Conservation (phyloP, 2,329 filamentous ascomycete species). For the Leptographium procerum region DNA sequence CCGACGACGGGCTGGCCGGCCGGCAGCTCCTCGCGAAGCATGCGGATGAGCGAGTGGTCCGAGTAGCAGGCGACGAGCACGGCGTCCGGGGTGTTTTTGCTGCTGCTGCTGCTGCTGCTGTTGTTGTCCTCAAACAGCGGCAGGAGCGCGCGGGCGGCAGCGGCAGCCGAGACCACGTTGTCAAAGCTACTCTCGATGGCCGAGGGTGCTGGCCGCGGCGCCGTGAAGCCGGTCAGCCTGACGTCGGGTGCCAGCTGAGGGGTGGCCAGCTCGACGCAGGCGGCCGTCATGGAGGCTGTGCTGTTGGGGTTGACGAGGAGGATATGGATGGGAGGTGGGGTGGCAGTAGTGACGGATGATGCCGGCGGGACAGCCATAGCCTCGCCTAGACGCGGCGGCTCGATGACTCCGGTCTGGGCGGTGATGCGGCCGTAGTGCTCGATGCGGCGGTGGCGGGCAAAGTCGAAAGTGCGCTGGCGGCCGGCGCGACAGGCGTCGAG, state of each 20-base stretch:
- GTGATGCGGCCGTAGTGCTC: slow-evolving; percentile 25
- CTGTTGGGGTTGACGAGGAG: slow-evolving; percentile 13
- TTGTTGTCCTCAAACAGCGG: slow-evolving; percentile 7
- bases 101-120: neutral
- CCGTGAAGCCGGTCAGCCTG: slow-evolving; percentile 11
- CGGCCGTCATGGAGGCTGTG: slow-evolving; percentile 10
- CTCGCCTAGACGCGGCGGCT: slow-evolving; percentile 8
- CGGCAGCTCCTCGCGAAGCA: slow-evolving; percentile 12
- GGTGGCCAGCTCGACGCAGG: slow-evolving; percentile 8
- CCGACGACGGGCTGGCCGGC: slow-evolving; percentile 11
- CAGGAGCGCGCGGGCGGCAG: slow-evolving; percentile 11
- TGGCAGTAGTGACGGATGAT: too few species aligned
- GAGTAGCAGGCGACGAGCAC: slow-evolving; percentile 15
- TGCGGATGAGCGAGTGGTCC: slow-evolving; percentile 11
- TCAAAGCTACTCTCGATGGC: slow-evolving; percentile 12
- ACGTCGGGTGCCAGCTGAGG: slow-evolving; percentile 11
- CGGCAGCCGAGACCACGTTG: slow-evolving; percentile 13
- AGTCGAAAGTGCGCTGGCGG: slow-evolving; percentile 12
- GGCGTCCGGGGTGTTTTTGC: slow-evolving; percentile 9
- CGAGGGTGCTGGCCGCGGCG: slow-evolving; percentile 9
- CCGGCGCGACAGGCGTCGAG: slow-evolving; percentile 10
- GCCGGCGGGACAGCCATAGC: too few species aligned
- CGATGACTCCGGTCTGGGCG: slow-evolving; percentile 15
- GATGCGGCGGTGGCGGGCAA: slow-evolving; percentile 12
- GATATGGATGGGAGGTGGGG: slow-evolving; percentile 7